Conservation (phyloP, 495 filamentous ascomycete genomes). For the Massariosphaeria phaeospora region DNA sequence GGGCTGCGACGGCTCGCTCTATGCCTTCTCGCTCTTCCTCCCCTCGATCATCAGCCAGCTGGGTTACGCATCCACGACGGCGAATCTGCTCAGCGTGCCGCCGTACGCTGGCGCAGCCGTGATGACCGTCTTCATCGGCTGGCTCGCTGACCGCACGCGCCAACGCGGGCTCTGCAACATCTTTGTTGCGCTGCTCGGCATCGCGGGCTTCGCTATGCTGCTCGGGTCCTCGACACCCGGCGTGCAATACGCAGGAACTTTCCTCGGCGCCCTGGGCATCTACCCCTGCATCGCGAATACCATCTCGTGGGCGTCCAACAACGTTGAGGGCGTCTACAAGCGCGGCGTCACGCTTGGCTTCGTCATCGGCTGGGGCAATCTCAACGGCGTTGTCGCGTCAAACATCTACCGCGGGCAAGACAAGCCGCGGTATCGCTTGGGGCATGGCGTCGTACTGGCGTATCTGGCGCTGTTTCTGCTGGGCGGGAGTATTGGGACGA, state of each 20-base stretch:
- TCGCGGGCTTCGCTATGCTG: constrained; percentile 76
- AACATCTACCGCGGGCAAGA: constrained; percentile 62
- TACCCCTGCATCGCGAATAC: constrained; percentile 92
- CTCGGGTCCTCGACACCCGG: constrained; percentile 54
- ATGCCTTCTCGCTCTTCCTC: constrained; percentile 86
- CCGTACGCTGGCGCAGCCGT: constrained; percentile 81
- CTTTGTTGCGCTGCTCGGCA: constrained; percentile 60
- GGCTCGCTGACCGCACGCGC: constrained; percentile 69
- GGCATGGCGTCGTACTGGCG: constrained; percentile 56
- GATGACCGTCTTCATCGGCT: constrained; percentile 71
- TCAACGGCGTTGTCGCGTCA: constrained; percentile 78
- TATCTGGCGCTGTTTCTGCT: constrained; percentile 59
- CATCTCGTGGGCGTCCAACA: constrained; percentile 84
- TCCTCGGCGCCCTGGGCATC: constrained; percentile 82
- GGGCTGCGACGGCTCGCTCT: constrained; percentile 57
- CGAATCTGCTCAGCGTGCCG: constrained; percentile 81
- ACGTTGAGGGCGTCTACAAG: constrained; percentile 89
- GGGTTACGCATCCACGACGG: constrained; percentile 64
- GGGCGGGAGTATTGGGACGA: constrained; percentile 60
- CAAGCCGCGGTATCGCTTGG: constrained; percentile 52
- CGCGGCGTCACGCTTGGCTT: constrained; percentile 80
- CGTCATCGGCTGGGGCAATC: constrained; percentile 73
- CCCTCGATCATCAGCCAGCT: constrained; percentile 75
- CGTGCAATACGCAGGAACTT: constrained; percentile 76
- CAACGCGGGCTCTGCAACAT: constrained; percentile 84